Conservation (phyloP, 1,139 yeast genomes). For the Ogataea hybrid region DNA sequence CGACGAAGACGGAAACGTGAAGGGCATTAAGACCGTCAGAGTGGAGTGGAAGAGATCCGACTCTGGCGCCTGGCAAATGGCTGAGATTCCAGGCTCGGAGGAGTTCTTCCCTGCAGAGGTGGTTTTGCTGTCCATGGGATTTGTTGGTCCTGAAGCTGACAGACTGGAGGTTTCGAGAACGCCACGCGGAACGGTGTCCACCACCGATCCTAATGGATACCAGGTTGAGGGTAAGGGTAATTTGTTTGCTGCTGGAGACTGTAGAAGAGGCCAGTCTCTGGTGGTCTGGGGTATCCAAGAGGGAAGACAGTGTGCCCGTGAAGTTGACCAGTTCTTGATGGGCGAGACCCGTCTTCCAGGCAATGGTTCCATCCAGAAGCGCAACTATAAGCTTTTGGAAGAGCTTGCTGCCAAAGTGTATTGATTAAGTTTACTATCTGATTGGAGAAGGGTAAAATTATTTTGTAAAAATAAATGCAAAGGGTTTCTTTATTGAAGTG, state of each 20-base stretch:
- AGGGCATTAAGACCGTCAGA: conserved; percentile 90
- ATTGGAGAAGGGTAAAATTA: neutral
- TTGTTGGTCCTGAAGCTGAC: conserved; percentile 92
- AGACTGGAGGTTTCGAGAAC: conserved; percentile 71
- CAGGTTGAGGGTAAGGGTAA: conserved; percentile 61
- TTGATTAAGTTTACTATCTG: conserved; percentile 1
- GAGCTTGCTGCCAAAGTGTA: conserved; percentile 65
- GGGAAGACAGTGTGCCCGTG: conserved; percentile 98
- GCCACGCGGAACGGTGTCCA: conserved; percentile 82
- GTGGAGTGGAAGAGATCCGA: conserved; percentile 98
- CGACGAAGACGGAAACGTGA: conserved; percentile 91
- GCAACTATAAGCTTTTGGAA: conserved; percentile 72
- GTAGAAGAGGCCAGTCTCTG: conserved; percentile 97
- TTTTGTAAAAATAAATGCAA: neutral
- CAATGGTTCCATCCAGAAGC: conserved; percentile 85
- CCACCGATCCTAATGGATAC: conserved; percentile 67
- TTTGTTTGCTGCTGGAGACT: conserved; percentile 95
- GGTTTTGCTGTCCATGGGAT: conserved; percentile 94
- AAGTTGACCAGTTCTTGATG: conserved; percentile 78
- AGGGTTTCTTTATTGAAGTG: neutral
- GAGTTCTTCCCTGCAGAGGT: conserved; percentile 94
- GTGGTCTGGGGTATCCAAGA: conserved; percentile 99
- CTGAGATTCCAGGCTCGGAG: conserved; percentile 93
- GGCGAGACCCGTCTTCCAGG: conserved; percentile 86
- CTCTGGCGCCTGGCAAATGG: conserved; percentile 98